Percentiles rank a stretch among this genome's conserved stretches.
phyloP scores from a whole-genome alignment of 1,139 yeast species.

The Suhomyces wounanorum region DNA sequence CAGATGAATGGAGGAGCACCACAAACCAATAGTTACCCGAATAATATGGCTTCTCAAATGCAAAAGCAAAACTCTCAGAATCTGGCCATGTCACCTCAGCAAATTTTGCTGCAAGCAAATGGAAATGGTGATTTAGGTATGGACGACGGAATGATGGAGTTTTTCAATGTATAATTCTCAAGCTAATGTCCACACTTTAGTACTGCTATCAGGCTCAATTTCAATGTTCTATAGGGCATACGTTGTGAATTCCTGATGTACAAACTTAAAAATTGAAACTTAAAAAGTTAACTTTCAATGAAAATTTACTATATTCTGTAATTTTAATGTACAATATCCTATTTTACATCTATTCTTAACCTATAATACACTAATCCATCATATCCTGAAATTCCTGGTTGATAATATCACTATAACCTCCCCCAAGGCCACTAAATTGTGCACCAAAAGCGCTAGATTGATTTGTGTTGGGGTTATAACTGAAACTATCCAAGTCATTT shows the following conservation, averaged over 20 bases:
- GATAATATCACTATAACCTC: conserved; percentile 41
- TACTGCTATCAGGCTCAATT: background rate
- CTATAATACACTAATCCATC: conserved; percentile 22
- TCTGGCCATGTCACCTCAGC: conserved; percentile 43
- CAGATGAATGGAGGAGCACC: conserved; percentile 7
- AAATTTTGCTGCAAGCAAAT: conserved; percentile 36
- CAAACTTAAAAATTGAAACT: background rate
- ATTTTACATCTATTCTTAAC: conserved; percentile 5
- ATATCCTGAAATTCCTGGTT: conserved; percentile 44
- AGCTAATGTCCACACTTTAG: background rate
- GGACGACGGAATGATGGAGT: conserved; percentile 21
- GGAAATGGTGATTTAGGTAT: conserved; percentile 16
- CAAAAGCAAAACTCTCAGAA: conserved; percentile 10
- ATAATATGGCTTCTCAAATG: conserved; percentile 3
- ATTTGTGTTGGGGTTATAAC: background rate
- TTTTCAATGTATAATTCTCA: conserved; percentile 13
- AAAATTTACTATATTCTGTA: background rate
- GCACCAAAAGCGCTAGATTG: background rate
- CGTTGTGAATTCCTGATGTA: background rate
- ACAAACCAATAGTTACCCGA: conserved; percentile 6
- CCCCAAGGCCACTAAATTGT: conserved; percentile 1
- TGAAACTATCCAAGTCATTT: conserved; percentile 6
- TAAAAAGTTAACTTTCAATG: background rate
- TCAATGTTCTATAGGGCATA: background rate
- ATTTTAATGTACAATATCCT: conserved; percentile 1